phyloP scores from a whole-genome alignment of 2,329 filamentous ascomycete species.

The Ophiosphaerella korrae region DNA sequence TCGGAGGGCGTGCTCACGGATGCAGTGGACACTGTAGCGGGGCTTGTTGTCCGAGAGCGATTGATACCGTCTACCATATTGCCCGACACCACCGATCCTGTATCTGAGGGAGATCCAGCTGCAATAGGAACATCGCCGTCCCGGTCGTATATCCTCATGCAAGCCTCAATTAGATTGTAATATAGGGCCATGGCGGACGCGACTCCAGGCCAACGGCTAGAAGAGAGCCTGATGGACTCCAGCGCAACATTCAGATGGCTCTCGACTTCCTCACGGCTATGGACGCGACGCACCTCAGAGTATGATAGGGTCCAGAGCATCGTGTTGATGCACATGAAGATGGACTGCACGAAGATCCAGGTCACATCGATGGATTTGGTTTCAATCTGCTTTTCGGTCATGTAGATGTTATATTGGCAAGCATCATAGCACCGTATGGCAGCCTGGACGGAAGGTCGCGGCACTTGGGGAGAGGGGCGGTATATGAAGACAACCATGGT shows the following conservation, averaged over 20 bases:
- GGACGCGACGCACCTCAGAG: constrained; percentile 74
- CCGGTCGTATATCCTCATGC: constrained; percentile 83
- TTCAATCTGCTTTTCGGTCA: constrained; percentile 80
- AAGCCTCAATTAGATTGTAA: constrained; percentile 81
- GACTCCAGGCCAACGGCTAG: constrained; percentile 90
- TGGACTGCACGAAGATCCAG: constrained; percentile 87
- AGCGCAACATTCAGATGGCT: constrained; percentile 74
- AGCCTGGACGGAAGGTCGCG: constrained; percentile 78
- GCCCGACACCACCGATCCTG: constrained; percentile 47
- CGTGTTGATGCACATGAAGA: constrained; percentile 92
- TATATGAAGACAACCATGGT: constrained; percentile 88
- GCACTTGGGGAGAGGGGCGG: constrained; percentile 88
- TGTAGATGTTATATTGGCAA: constrained; percentile 78
- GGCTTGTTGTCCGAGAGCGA: constrained; percentile 54
- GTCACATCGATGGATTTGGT: constrained; percentile 80
- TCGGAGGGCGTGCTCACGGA: constrained; percentile 47
- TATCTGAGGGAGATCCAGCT: constrained; percentile 55
- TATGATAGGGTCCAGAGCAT: constrained; percentile 92
- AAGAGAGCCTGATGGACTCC: constrained; percentile 78
- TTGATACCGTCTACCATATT: constrained; percentile 50
- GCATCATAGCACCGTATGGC: constrained; percentile 84
- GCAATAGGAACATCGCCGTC: constrained; percentile 57
- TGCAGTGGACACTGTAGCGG: constrained; percentile 46
- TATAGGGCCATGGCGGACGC: constrained; percentile 84
- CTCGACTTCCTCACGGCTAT: constrained; percentile 76